Base-by-base conservation (phyloP, 306 rosid species). In the Alnus rubra region DNA sequence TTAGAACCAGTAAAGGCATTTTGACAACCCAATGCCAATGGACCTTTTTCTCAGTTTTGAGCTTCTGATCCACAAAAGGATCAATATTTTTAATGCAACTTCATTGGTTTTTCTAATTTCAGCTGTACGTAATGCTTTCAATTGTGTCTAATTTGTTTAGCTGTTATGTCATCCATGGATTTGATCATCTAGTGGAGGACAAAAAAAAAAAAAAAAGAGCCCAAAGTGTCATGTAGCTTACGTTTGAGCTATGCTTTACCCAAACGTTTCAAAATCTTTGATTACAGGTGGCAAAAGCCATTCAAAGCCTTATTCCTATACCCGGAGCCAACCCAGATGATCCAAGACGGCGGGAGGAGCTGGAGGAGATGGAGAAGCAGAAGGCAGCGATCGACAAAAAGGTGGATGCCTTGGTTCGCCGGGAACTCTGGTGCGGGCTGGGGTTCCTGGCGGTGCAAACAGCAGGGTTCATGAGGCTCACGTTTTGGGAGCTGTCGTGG, bases 401-500 rank as follows among this genome's bases (percentile, higher is more conserved):
- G 52, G 94, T 96, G 0, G 78, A 88, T 48, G 37, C 76, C 18
- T 45, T 88, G 63, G 96, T 90, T 50, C 86, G 94, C 28, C 90
- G 84, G 6, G 97, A 92, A 82, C 92, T 92, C 0, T 85, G 88
- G 92, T 73, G 86, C 0, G 97, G 97, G 30, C 82, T 90, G 42
- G 86, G 86, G 7, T 88, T 84, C 84, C 74, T 93, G 12, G 80
- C 83, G 37, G 52, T 82, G 76, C 93, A 89, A 74, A 93, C 97
- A 42, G 76, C 83, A 0, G 91, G 78, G 23, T 89, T 86, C 89
- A 83, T 93, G 90, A 89, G 98, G 89, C 88, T 93, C 45, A 93
- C 98, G 0, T 93, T 93, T 80, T 93, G 98, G 98, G 98, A 93
- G 79, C 98, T 93, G 1, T 84, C 90, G 0, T 93, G 98, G 98